These are phyloP conservation scores for Sutorius australiensis DNA, from an alignment of 768 basidiomycete genomes.

Conservation along the genomic window DNA sequence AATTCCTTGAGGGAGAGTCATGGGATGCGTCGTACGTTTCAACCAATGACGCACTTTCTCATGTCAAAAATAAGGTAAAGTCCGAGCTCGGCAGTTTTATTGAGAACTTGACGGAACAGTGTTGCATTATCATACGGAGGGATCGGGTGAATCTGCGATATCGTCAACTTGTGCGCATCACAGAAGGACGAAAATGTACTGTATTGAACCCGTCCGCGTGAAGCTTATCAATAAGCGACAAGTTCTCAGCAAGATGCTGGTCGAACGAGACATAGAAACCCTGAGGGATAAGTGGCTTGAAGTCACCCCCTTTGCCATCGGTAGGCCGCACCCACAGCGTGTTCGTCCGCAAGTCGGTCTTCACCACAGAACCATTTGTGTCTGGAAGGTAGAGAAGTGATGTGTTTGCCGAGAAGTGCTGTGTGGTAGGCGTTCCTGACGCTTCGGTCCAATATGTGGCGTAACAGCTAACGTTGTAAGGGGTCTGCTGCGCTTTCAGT, in stretches of 20 bases:
- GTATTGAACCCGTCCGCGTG: constrained; percentile 50
- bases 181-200: constrained; percentile 4
- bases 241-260: constrained; percentile 48
- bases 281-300: constrained; percentile 54
- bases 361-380: constrained; percentile 39
- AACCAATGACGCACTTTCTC: constrained; percentile 43
- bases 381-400: constrained; percentile 41
- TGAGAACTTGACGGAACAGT: constrained; percentile 18
- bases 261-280: constrained; percentile 71
- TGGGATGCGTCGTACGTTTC: background rate
- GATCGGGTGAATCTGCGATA: constrained; percentile 63
- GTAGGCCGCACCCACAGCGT: constrained; percentile 39
- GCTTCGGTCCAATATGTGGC: constrained; percentile 24
- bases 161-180: constrained; percentile 17
- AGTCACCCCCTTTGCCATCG: constrained; percentile 15
- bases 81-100: constrained; percentile 16
- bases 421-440: constrained; percentile 7
- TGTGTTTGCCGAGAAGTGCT: constrained; percentile 31
- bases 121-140: constrained; percentile 62
- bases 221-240: constrained; percentile 50
- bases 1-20: constrained; percentile 36
- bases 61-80: constrained; percentile 78
- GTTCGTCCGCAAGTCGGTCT: constrained; percentile 46
- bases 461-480: constrained; percentile 34
- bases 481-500: constrained; percentile 26